Evolutionary conservation across 2,329 filamentous ascomycete species (phyloP).

Genomic region (Neophaeococcomyces mojaviensis): DNA sequence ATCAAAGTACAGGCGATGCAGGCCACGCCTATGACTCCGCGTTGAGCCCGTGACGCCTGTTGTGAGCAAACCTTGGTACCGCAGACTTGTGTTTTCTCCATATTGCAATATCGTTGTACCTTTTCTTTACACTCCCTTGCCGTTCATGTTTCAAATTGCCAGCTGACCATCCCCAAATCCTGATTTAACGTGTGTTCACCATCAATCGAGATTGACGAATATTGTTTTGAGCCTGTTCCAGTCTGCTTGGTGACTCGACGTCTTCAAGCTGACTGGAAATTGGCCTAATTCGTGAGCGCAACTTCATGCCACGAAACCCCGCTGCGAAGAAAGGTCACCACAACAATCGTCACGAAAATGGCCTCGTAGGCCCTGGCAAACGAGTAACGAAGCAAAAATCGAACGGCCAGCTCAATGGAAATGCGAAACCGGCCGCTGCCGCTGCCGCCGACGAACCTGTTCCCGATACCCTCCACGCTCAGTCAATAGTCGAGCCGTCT

Average conservation of each 20-base stretch:
- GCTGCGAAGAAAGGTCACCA: slow-evolving; percentile 53
- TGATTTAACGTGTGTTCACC: not conserved
- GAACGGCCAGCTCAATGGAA: slow-evolving; percentile 48
- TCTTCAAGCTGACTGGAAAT: slow-evolving; percentile 25
- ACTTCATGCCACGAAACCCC: slow-evolving; percentile 44
- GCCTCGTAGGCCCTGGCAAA: slow-evolving; percentile 70
- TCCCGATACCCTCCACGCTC: not conserved
- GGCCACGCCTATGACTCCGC: not conserved
- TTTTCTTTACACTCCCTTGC: not conserved
- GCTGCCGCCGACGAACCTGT: slow-evolving; percentile 17
- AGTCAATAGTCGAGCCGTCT: not conserved
- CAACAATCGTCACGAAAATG: slow-evolving; percentile 78
- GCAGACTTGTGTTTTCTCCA: slow-evolving; percentile 1
- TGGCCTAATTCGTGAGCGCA: slow-evolving; percentile 9
- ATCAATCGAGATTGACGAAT: not conserved
- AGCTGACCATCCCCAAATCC: not conserved
- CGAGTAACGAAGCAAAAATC: slow-evolving; percentile 54
- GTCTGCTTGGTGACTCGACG: slow-evolving; percentile 24
- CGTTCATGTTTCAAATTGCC: not conserved
- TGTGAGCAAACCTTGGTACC: not conserved
- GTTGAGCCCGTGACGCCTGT: not conserved
- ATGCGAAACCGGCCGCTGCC: slow-evolving; percentile 38
- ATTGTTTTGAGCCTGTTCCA: slow-evolving; percentile 18
- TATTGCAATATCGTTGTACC: not conserved
- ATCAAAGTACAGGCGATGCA: not conserved